phyloP scores from a whole-genome alignment of 1,284 basidiomycete genomes.

The Pholiota adiposa region DNA sequence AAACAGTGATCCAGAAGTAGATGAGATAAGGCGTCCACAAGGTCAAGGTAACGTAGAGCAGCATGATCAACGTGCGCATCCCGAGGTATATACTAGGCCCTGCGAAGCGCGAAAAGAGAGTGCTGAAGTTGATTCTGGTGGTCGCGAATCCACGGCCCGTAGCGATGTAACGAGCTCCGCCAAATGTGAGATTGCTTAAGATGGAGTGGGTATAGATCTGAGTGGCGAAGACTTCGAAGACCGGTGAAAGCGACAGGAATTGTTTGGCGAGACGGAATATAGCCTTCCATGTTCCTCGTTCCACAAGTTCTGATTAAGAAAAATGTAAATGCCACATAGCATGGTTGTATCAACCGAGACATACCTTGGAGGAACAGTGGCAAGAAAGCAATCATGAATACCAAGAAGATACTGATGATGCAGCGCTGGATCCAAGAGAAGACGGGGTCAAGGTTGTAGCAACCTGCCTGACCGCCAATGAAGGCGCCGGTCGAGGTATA shows the following conservation, averaged over 20 bases:
- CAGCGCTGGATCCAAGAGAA: constrained; percentile 94
- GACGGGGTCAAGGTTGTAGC: constrained; percentile 89
- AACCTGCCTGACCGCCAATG: constrained; percentile 78
- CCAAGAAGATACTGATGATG: constrained; percentile 95
- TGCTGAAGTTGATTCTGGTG: constrained; percentile 90
- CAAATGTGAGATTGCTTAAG: constrained; percentile 92
- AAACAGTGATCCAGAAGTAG: constrained; percentile 95
- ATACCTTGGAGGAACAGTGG: constrained; percentile 92
- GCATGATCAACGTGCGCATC: constrained; percentile 87
- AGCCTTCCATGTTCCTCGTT: constrained; percentile 89
- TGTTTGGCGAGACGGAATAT: constrained; percentile 90
- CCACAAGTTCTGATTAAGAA: constrained; percentile 74
- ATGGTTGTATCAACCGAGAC: no score
- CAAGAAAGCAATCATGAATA: constrained; percentile 94
- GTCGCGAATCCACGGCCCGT: constrained; percentile 98
- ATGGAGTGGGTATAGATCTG: constrained; percentile 97
- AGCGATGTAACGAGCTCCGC: constrained; percentile 96
- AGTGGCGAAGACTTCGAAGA: constrained; percentile 95
- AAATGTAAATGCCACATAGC: not conserved
- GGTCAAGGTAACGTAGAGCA: constrained; percentile 89
- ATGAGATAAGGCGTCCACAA: constrained; percentile 90
- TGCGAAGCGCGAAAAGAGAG: constrained; percentile 94
- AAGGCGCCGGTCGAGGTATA: constrained; percentile 77
- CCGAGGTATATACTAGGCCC: constrained; percentile 96
- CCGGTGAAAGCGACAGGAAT: constrained; percentile 90